Evolutionary conservation across 768 basidiomycete genomes (phyloP).

Genomic region (Butyriboletus loyo): DNA sequence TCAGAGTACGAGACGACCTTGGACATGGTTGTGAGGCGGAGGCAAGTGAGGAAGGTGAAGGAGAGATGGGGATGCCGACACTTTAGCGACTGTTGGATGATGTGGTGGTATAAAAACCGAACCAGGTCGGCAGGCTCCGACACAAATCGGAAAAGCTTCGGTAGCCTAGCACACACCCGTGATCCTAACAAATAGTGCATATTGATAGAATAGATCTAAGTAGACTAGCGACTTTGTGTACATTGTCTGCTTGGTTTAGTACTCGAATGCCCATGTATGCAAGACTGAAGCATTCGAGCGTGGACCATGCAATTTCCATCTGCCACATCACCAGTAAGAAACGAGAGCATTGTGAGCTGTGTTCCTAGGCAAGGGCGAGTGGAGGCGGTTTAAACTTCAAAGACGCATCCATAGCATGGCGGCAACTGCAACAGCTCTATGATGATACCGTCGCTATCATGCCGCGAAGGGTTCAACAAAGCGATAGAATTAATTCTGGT

Average conservation of each 20-base stretch:
- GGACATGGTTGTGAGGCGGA: slow-evolving; percentile 30
- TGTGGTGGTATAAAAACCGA: slow-evolving; percentile 15
- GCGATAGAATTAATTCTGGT: background rate
- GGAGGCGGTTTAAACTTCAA: slow-evolving; percentile 29
- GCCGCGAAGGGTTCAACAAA: background rate
- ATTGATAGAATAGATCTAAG: too few relatives aligned
- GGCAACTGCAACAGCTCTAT: background rate
- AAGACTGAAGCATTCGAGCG: slow-evolving; percentile 64
- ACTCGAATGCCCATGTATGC: slow-evolving; percentile 63
- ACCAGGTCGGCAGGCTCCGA: slow-evolving; percentile 28
- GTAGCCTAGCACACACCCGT: too few relatives aligned
- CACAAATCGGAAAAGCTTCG: slow-evolving; percentile 10
- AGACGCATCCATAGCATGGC: background rate
- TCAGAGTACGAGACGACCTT: slow-evolving; percentile 69
- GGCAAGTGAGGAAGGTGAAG: slow-evolving; percentile 13
- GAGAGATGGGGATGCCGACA: slow-evolving; percentile 3
- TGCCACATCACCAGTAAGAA: slow-evolving; percentile 77
- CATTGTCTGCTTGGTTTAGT: slow-evolving; percentile 65
- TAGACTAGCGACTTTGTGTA: background rate
- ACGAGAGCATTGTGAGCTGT: slow-evolving; percentile 73
- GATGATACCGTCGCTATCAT: background rate
- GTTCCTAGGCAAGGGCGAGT: slow-evolving; percentile 76
- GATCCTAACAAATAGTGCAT: background rate
- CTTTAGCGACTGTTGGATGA: background rate
- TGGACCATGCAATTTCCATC: slow-evolving; percentile 62